Evolutionary conservation across 805 yeast species (phyloP), one percentile per base, ranked within the genome.

Genomic region (Candida gorgasii): DNA sequence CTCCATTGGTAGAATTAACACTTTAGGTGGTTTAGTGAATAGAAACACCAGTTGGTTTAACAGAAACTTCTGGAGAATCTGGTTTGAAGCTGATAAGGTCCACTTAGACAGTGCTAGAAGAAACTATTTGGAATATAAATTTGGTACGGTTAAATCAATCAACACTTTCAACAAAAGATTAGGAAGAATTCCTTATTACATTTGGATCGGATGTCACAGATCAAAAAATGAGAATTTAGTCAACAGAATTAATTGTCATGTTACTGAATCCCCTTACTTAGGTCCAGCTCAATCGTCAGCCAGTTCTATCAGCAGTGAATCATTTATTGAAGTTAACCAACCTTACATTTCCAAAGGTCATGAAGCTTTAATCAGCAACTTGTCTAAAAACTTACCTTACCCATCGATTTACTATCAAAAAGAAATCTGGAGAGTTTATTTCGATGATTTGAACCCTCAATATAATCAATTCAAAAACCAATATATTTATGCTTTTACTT

Each of bases 31-130:
- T 7, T 66, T 81, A 50, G 75, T 75, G 23, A 76, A 79, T 54
- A 73, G 95, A 55, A 85, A 85, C 58, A 81, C 78, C 47, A 83
- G 88, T 19, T 86, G 95, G 95, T 47, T 84, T 43, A 72, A 77
- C 39, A 73, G 95, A 58, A 84, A 87, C 22, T 87, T 86, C 59
- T 86, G 95, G 95, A 76, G 89, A 57, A 68, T 83, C 33, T 87
- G 95, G 95, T 86, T 87, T 61, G 95, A 86, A 62, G 83, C 84
- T 40, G 95, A 86, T 62, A 76, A 82, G 43, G 95, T 86, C 2
- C 83, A 79, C 54, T 73, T 86, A 51, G 95, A 86, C 57, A 80
- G 89, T 23, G 76, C 89, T 6, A 79, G 95, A 67, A 79, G 95
- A 65, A 89, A 84, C 55, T 86, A 86, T 63, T 73, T 87, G 54